Base-by-base conservation (phyloP, 768 basidiomycete genomes). In the Suillus occidentalis region DNA sequence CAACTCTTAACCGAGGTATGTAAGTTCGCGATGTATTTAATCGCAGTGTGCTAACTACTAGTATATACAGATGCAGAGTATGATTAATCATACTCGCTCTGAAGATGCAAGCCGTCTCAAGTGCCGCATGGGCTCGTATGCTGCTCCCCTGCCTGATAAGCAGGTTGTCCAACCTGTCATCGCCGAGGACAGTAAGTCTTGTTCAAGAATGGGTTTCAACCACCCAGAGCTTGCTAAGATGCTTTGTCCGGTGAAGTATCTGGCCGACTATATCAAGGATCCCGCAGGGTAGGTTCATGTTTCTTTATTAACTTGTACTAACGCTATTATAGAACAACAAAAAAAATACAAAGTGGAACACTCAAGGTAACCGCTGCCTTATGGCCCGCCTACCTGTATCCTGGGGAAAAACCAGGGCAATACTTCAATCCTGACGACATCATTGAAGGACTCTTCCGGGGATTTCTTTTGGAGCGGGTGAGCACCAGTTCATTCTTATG, bases 181-280 rank as follows among this genome's bases (percentile, higher is more conserved):
- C 14, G 18, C 45, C 8, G 7, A 31, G 18, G 55, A 56, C 22
- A 39, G 37, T 18, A 56, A 56, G 37, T 47, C 45, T 47, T 8
- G n/a, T 22, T 20, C 45, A 0, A 47, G 45, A 20, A 63, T 58
- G 55, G 63, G 63, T 6, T 63, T 59, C 22, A 63, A 63, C 63
- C 63, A 63, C 56, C 63, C 55, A 4, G 55, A 63, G 31, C 63
- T 63, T 3, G 37, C 39, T 0, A 12, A 18, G 12, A 36, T 63
- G 22, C 37, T 63, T 12, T 57, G 52, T 34, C 52, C 52, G 18
- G 55, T 63, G 22, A 63, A 63, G 12, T 56, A 63, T 37, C 28
- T 63, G 18, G 45, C 1, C 9, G 45, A 47, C 45, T 47, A 47
- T 4, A 6, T n/a, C n/a, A 10, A 47, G 18, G 45, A 47, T 47